phyloP scores from a whole-genome alignment of 179 eudicot genomes.

The Spinacia oleracea region DNA sequence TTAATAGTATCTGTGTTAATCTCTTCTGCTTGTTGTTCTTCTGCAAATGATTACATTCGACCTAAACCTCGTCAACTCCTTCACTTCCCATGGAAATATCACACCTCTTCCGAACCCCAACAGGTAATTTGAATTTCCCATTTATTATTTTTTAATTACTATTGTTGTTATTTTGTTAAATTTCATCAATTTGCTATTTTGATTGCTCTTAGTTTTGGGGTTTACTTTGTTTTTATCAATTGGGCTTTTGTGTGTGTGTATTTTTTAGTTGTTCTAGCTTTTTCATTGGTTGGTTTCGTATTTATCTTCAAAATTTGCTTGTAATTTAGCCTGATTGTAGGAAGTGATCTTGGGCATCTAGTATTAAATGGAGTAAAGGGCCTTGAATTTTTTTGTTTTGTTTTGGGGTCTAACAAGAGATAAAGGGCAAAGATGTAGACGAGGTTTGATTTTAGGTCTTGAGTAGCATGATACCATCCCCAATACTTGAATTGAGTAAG shows the following conservation, averaged over 20 bases:
- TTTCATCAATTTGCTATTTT: not conserved
- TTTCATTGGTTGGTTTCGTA: conserved; percentile 4
- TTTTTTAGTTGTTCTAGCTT: not conserved
- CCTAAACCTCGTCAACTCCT: conserved; percentile 67
- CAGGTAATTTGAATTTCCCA: conserved; percentile 46
- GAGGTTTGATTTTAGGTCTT: too few species aligned
- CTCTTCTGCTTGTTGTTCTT: conserved; percentile 13
- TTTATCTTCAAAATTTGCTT: not conserved
- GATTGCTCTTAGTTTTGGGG: not conserved
- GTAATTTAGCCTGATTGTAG: not conserved
- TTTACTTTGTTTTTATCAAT: not conserved
- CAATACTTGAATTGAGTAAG: too few species aligned
- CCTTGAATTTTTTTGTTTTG: not conserved
- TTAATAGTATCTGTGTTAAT: conserved; percentile 20
- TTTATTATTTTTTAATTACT: not conserved
- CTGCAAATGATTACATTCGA: conserved; percentile 52
- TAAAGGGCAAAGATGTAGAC: too few species aligned
- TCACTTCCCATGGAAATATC: conserved; percentile 50
- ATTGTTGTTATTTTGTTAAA: not conserved
- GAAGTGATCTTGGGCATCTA: not conserved
- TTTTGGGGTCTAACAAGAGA: too few species aligned
- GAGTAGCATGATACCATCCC: too few species aligned
- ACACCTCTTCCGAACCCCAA: conserved; percentile 57
- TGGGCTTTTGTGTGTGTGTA: not conserved
- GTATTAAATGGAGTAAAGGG: not conserved